Base-by-base conservation (phyloP, 495 filamentous ascomycete genomes). In the Tuber calosporum region DNA sequence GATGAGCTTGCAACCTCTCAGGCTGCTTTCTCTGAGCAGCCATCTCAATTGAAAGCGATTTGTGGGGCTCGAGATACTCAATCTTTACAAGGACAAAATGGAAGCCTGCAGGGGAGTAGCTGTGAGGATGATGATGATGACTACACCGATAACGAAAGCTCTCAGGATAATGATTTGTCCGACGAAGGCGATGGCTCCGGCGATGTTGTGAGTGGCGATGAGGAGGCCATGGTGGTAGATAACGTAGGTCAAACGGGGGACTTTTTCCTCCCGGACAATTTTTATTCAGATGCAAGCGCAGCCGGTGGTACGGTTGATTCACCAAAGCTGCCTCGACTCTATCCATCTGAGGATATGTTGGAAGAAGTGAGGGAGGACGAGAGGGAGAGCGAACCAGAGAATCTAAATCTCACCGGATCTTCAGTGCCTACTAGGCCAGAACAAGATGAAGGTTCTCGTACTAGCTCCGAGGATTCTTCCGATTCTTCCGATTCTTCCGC, bases 161-260 rank as follows among this genome's bases (percentile, higher is more conserved):
- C 39, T 37, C 75, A 79, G 7, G 81, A 79, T 26, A 73, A 86
- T 13, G 75, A 83, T 66, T 82, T 82, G 19, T 83, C 85, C 2
- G 80, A 82, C 36, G 82, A 82, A 13, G 13, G 13, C 1, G 53
- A 19, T 62, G 26, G 26, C 26, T 62, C 53, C 26, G 79, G 82
- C 1, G 83, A 83, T n/a, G 76, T 79, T n/a, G 22, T 19, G n/a
- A 75, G 70, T 1, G 72, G 75, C 0, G 76, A 81, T 38, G 74
- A 71, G 2, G 80, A 83, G n/a, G 73, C 70, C 15, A 78, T 81
- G 20, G 79, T 81, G 34, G 80, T 78, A 15, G 80, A 82, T 45
- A 76, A 72, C 1, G 66, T 69, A 4, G 11, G 53, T 37, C 41
- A 68, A 67, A 2, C 48, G 3, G 69, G 43, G 1, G 15, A 37